Conservation (phyloP, 257 asterid species). For the Plantago ovata region DNA sequence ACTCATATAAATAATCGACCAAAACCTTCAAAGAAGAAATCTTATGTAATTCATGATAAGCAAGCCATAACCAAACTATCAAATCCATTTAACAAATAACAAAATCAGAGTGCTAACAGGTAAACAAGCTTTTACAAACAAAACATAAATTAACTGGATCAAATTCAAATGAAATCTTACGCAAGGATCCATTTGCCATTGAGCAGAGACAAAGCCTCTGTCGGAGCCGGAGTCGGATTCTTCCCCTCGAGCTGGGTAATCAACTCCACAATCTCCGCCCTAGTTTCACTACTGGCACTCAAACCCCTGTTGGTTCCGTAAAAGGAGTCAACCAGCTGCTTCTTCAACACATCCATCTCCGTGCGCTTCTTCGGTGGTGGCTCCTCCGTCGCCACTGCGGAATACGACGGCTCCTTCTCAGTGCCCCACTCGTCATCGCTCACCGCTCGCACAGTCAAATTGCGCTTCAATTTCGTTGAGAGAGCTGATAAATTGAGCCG, state of each 20-base stretch:
- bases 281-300: conserved; percentile 69
- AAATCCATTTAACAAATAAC: too few relatives aligned
- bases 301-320: conserved; percentile 81
- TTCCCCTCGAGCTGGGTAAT: conserved; percentile 74
- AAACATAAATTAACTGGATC: not conserved
- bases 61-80: too few relatives aligned
- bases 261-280: conserved; percentile 87
- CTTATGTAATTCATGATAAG: too few relatives aligned
- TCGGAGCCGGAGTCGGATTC: conserved; percentile 87
- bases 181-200: conserved; percentile 95
- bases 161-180: conserved; percentile 34
- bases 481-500: conserved; percentile 26
- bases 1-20: too few relatives aligned
- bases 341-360: conserved; percentile 57
- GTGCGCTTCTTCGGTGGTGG: conserved; percentile 30
- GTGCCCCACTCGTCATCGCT: conserved; percentile 50
- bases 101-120: too few relatives aligned
- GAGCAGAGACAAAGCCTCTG: conserved; percentile 73
- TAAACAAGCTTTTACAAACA: not conserved
- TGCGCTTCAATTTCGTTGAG: conserved; percentile 18
- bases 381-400: conserved; percentile 42
- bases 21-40: too few relatives aligned
- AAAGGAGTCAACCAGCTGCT: conserved; percentile 57
- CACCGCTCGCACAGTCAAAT: conserved; percentile 29
- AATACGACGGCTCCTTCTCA: conserved; percentile 25